phyloP scores from a whole-genome alignment of 306 rosid species.

The Prosopis cineraria region DNA sequence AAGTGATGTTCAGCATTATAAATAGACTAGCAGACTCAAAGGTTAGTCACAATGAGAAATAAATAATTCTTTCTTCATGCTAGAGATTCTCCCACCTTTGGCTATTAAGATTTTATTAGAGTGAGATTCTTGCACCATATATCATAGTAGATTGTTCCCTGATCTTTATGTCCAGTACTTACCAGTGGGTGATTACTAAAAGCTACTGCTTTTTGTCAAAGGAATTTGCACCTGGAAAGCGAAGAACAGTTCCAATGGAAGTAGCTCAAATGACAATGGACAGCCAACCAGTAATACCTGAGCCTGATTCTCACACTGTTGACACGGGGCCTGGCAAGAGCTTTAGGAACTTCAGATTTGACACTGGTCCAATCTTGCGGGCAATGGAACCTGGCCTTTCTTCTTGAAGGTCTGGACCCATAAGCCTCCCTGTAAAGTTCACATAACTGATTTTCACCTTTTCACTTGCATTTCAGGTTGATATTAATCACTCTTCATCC shows the following conservation, averaged over 20 bases:
- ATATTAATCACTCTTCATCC: constrained; percentile 25
- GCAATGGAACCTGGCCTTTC: constrained; percentile 76
- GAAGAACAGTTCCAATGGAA: constrained; percentile 64
- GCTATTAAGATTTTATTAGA: too few species aligned
- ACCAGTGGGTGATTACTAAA: constrained; percentile 25
- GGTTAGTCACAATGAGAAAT: too few species aligned
- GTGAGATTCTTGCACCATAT: too few species aligned
- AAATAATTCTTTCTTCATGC: too few species aligned
- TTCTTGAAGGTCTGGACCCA: constrained; percentile 41
- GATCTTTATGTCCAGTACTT: too few species aligned
- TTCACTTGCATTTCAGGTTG: constrained; percentile 25
- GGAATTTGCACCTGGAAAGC: constrained; percentile 86
- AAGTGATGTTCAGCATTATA: too few species aligned
- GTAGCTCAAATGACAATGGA: constrained; percentile 52
- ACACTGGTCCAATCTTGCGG: constrained; percentile 56
- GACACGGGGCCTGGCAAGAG: constrained; percentile 66
- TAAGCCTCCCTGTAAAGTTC: constrained; percentile 44
- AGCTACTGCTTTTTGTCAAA: constrained; percentile 39
- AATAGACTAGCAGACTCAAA: too few species aligned
- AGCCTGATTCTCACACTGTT: constrained; percentile 49
- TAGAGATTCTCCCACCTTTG: too few species aligned
- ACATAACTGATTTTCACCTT: constrained; percentile 28
- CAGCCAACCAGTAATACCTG: constrained; percentile 59
- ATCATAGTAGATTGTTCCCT: too few species aligned
- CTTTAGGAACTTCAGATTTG: constrained; percentile 80